Evolutionary conservation across 148 eudicot species (phyloP).

Genomic region (Rhododendron simsii): DNA sequence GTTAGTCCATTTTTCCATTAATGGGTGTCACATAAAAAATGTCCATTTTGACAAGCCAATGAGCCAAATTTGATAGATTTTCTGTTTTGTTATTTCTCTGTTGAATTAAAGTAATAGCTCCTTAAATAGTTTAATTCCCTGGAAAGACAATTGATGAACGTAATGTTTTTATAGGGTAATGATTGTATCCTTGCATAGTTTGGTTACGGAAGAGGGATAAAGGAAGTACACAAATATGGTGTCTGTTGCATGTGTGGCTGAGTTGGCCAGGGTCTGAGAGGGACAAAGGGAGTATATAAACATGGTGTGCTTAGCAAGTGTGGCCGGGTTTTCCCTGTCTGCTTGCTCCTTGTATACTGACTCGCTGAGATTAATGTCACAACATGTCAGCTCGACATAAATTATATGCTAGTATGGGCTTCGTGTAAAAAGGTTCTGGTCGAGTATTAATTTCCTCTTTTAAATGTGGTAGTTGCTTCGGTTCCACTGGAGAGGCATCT

Average conservation of each 20-base stretch:
- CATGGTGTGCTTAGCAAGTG: background rate
- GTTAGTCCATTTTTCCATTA: background rate
- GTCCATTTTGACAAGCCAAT: background rate
- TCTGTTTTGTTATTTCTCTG: background rate
- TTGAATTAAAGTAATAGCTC: background rate
- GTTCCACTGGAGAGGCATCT: conserved; percentile 97
- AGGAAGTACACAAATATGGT: background rate
- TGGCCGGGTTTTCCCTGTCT: background rate
- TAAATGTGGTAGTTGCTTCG: conserved; percentile 58
- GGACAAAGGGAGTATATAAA: background rate
- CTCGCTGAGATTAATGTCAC: background rate
- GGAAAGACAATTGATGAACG: background rate
- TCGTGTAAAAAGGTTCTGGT: background rate
- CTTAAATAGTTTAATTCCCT: background rate
- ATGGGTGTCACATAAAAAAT: background rate
- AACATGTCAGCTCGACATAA: background rate
- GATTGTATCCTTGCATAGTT: background rate
- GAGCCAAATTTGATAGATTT: background rate
- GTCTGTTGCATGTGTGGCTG: background rate
- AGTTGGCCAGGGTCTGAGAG: background rate
- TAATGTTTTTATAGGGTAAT: background rate
- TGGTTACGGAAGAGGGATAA: background rate
- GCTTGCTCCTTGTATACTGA: background rate
- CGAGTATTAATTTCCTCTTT: background rate
- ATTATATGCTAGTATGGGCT: background rate